Percentiles rank a stretch among this genome's conserved stretches.
These are phyloP conservation scores for Groenewaldozyma salmanticensis DNA, from an alignment of 805 yeast species.

Conservation along the genomic window DNA sequence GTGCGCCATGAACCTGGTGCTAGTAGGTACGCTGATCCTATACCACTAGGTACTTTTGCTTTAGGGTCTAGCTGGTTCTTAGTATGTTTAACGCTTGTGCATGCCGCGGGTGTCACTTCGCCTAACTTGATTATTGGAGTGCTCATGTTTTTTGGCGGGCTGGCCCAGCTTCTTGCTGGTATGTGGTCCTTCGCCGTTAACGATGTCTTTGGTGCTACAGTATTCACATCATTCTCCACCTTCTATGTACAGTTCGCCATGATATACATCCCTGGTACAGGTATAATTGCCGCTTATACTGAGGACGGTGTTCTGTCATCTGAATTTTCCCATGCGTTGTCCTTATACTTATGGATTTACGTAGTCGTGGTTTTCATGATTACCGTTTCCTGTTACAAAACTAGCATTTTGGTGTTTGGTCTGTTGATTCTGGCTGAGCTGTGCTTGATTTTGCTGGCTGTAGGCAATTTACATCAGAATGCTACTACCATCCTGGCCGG, in stretches of 20 bases:
- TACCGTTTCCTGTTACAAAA: neutral
- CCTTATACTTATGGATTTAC: neutral
- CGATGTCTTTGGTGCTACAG: constrained; percentile 54
- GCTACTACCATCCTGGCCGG: neutral
- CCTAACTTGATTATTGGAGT: constrained; percentile 50
- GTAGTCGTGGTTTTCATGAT: neutral
- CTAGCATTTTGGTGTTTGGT: neutral
- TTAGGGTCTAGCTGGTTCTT: constrained; percentile 54
- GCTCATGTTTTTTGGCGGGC: constrained; percentile 53
- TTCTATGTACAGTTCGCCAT: constrained; percentile 26
- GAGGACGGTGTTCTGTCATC: neutral
- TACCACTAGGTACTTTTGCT: constrained; percentile 48
- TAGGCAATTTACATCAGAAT: neutral
- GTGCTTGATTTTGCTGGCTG: neutral
- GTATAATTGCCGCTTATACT: neutral
- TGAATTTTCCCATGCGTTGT: neutral
- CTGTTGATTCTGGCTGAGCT: neutral
- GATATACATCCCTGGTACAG: neutral
- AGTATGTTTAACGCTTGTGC: constrained; percentile 39
- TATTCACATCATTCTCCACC: constrained; percentile 35
- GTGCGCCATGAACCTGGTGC: neutral
- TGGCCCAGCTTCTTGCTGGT: constrained; percentile 49
- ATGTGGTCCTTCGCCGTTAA: constrained; percentile 57
- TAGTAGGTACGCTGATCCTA: constrained; percentile 47
- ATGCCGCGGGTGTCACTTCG: constrained; percentile 44